Evolutionary conservation across 768 basidiomycete genomes (phyloP), one percentile per base, ranked within the genome.

Genomic region (Lactarius psammicola): DNA sequence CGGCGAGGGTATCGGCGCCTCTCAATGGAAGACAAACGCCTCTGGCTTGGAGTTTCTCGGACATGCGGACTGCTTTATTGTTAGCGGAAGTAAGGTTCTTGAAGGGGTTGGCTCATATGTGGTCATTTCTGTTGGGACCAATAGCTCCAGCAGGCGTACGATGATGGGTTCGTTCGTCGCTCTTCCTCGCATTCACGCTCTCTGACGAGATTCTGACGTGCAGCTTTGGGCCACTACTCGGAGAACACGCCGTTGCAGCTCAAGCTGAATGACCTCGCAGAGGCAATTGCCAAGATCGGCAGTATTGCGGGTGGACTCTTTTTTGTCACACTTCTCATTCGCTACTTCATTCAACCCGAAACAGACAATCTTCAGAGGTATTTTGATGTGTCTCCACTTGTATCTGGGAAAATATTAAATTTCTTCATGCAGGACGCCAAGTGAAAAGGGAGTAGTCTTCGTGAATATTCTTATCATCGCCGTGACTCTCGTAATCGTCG

Each of bases 121-220:
- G 56, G 87, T 97, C 58, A 90, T 96, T 59, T 88, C 94, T 3
- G 93, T 98, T 56, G 97, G 97, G 15, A 85, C 85, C 17, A 92
- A 88, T 78, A 93, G 89, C 70, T 98, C 97, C 78, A 94, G 97
- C 74, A 96, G 97, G 51, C 85, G 94, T 53, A 95, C 98, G 72
- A 94, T 98, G 92, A 96, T 96, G 88, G 90, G 94, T 96, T 72
- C 38, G 88, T 78, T 18, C 7, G 51, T 26, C 66, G 54, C 62
- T 30, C 28, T 15, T n/a, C 53, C 38, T 55, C 61, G 60, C 56
- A 42, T 60, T 53, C 40, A 42, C 1, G 1, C 26, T 28, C 8
- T 13, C 58, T 18, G 6, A 31, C 42, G 23, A 33, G 33, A 13
- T 70, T 57, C 66, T 40, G 6, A 20, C 26, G 40, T 30, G 4